Base-by-base conservation (phyloP, 2,329 filamentous ascomycete species). In the Aspergillus pseudoterreus region DNA sequence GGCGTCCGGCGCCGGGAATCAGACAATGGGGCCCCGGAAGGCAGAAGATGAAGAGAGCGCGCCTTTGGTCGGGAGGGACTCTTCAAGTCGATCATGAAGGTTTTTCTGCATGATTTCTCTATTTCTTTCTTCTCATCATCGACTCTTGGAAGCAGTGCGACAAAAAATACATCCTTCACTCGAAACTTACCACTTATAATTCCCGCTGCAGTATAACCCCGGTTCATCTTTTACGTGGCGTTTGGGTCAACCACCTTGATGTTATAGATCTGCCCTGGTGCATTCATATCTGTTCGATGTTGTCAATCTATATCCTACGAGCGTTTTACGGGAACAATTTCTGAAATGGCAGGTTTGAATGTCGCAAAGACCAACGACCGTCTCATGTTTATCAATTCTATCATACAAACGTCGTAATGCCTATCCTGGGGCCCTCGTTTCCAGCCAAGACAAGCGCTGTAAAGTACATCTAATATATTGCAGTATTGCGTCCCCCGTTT, bases 21-120 rank as follows among this genome's bases (percentile, higher is more conserved):
- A 48, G 15, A 56, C 57, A 12, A 54, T 62, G 52, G 63, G 59
- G 8, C 59, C 63, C 4, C 65, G 64, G 42, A 71, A 67, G 53
- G 52, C 50, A 11, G 56, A 57, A 24, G 67, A 70, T 44, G 68
- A 68, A 33, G 68, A 71, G 42, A 61, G 49, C 30, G 51, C 54
- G 15, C 54, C 59, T 33, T 49, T 61, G 17, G 55, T 60, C 44
- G 45, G 46, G 8, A 62, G 60, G 45, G 59, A 57, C 39, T 49
- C 55, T 14, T 39, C 45, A 22, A 44, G 36, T 47, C 43, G 21
- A 43, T 33, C 35, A 2, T 41, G 39, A 47, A 19, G 33, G 21
- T 11, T 12, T 14, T 24, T 45, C 4, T 42, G 39, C 21, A 21
- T n/a, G 12, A n/a, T 48, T 36, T 49, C 39, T 15, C 17, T 27